Percentiles rank a stretch among this genome's conserved stretches.
Evolutionary conservation across 306 rosid genomes (phyloP).

Genomic region (apple (Malus domestica)): DNA sequence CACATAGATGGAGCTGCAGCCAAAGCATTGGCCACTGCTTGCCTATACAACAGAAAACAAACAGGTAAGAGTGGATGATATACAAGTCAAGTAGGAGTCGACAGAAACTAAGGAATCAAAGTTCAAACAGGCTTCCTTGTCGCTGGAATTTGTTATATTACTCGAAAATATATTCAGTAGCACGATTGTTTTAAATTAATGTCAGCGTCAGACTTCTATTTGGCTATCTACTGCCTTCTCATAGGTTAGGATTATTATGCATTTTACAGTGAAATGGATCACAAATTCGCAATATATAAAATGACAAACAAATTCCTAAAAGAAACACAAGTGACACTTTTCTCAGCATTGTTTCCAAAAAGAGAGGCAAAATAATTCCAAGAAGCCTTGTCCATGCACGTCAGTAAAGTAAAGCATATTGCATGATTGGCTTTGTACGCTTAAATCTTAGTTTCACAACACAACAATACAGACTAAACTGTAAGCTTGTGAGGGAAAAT

Average conservation of each 20-base stretch:
- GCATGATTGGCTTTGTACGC: background rate
- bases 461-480: background rate
- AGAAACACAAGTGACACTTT: too few relatives aligned
- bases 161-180: background rate
- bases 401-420: background rate
- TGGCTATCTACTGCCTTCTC: background rate
- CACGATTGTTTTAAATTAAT: background rate
- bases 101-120: background rate
- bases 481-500: background rate
- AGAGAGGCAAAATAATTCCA: background rate
- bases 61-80: background rate
- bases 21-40: constrained; percentile 82
- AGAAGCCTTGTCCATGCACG: background rate
- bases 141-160: background rate
- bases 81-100: background rate
- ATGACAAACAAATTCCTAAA: too few relatives aligned
- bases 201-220: background rate
- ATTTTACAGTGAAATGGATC: too few relatives aligned
- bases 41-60: constrained; percentile 27
- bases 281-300: too few relatives aligned
- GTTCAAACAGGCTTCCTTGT: background rate
- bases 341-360: background rate
- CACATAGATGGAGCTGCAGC: constrained; percentile 95
- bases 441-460: background rate
- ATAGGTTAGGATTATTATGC: background rate